phyloP scores from a whole-genome alignment of 1,284 basidiomycete genomes.

The Austroboletus novae-zelandiae region DNA sequence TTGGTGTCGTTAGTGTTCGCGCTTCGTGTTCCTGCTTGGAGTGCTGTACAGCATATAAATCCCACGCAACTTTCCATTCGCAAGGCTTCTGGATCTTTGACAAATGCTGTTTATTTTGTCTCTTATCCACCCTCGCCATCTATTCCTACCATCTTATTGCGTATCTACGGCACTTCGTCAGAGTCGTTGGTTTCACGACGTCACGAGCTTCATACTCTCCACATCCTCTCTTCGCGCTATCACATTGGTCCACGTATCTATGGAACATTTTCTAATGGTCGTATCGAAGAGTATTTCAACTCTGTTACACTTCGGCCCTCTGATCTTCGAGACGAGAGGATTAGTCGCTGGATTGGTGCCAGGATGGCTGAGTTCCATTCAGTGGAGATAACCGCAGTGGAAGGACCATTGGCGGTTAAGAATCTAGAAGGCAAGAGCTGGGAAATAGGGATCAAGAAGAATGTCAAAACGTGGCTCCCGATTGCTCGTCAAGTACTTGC shows the following conservation, averaged over 20 bases:
- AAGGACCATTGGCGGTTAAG: constrained; percentile 39
- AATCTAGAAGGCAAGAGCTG: constrained; percentile 48
- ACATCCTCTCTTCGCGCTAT: constrained; percentile 83
- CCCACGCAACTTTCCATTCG: constrained; percentile 59
- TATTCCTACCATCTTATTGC: constrained; percentile 71
- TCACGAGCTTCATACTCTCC: constrained; percentile 81
- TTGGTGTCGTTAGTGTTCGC: constrained; percentile 54
- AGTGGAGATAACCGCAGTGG: constrained; percentile 76
- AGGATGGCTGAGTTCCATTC: constrained; percentile 93
- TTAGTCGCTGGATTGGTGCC: constrained; percentile 82
- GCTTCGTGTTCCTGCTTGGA: constrained; percentile 61
- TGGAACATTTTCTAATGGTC: constrained; percentile 91
- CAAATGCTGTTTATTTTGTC: constrained; percentile 94
- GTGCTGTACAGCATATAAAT: constrained; percentile 39
- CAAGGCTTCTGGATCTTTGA: constrained; percentile 88
- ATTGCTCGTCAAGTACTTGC: constrained; percentile 63
- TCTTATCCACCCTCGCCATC: constrained; percentile 56
- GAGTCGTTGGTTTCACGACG: constrained; percentile 82
- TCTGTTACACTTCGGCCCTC: constrained; percentile 73
- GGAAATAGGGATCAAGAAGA: constrained; percentile 59
- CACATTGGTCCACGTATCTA: constrained; percentile 88
- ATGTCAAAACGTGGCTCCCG: constrained; percentile 62
- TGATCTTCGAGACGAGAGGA: constrained; percentile 73
- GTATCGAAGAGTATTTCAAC: constrained; percentile 91
- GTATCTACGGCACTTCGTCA: constrained; percentile 88